Base-by-base conservation (phyloP, 108 stramenopile species). In the Schizochytrium sp. region DNA sequence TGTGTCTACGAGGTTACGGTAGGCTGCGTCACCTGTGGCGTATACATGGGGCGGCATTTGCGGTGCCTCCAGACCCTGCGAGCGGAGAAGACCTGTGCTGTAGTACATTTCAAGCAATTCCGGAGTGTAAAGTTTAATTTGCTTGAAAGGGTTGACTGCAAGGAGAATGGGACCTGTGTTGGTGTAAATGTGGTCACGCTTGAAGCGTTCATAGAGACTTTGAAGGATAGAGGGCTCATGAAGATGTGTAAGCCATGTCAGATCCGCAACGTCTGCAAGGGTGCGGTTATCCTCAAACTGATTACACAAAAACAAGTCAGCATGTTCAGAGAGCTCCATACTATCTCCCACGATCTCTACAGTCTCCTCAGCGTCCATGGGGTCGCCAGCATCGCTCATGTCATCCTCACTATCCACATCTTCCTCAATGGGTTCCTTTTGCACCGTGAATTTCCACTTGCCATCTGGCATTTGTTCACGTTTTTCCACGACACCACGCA, bases 151-250 rank as follows among this genome's bases (percentile, higher is more conserved):
- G 89, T 94, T 94, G 19, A 94, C 92, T 2, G 94, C 94, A 58
- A 94, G 91, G 4, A 94, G 91, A 55, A 94, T 94, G 72, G 94
- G 91, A 64, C 94, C 94, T 3, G 90, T 42, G 88, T 72, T 49
- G 45, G 94, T 94, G 76, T 94, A 94, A 72, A 94, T 94, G 3
- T 61, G 45, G 57, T 94, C 91, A 42, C 15, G 12, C 72, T 94
- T 93, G 93, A 97, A 99, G 61, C 99, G 93, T 88, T 95, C 94
- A 41, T 91, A 72, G 15, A 99, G 93, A 0, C 96, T 95, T 88
- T 99, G 97, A 58, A 99, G 91, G 89, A 99, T 97, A 13, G 98
- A 97, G 49, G 99, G 98, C 91, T 99, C 99, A 92, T 99, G 98
- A 89, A 99, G 94, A 90, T 97, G 97, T 58, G 97, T 98, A 87